phyloP scores from a whole-genome alignment of 306 rosid species.

The Aeschynomene evenia region DNA sequence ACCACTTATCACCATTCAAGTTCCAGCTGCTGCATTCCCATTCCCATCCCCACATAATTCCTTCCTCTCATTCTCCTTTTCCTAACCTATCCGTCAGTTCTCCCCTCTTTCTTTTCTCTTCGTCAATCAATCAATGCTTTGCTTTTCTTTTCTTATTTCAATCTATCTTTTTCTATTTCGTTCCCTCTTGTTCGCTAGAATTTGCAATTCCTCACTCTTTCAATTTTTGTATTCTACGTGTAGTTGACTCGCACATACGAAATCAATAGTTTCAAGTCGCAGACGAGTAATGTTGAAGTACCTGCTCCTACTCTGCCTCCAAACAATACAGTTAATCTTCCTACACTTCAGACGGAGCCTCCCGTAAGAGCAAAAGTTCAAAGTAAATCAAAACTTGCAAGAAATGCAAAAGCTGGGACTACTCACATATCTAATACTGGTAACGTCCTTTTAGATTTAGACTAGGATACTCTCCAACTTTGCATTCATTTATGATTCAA shows the following conservation, averaged over 20 bases:
- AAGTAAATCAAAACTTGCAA: conserved; percentile 45
- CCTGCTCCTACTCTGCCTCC: conserved; percentile 11
- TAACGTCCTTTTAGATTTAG: conserved; percentile 29
- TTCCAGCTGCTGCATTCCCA: conserved; percentile 12
- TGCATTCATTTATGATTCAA: neutral
- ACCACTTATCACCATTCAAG: conserved; percentile 11
- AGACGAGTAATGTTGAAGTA: conserved; percentile 26
- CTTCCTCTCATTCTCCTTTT: neutral
- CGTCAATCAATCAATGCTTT: neutral
- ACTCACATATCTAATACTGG: conserved; percentile 36
- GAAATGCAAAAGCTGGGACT: conserved; percentile 44
- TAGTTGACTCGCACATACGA: conserved; percentile 47
- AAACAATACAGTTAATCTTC: conserved; percentile 27
- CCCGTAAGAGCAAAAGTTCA: conserved; percentile 32
- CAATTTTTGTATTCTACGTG: conserved; percentile 30
- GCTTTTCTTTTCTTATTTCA: neutral
- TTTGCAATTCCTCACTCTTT: neutral
- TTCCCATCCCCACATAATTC: neutral
- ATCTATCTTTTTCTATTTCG: no score
- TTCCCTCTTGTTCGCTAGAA: no score
- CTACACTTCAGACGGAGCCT: conserved; percentile 32
- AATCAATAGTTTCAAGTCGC: conserved; percentile 29
- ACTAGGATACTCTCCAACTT: conserved; percentile 3
- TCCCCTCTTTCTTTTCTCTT: no score
- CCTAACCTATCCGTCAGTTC: neutral